These are phyloP conservation scores for Trifolium subterraneum DNA, from an alignment of 306 rosid species.

Conservation along the genomic window DNA sequence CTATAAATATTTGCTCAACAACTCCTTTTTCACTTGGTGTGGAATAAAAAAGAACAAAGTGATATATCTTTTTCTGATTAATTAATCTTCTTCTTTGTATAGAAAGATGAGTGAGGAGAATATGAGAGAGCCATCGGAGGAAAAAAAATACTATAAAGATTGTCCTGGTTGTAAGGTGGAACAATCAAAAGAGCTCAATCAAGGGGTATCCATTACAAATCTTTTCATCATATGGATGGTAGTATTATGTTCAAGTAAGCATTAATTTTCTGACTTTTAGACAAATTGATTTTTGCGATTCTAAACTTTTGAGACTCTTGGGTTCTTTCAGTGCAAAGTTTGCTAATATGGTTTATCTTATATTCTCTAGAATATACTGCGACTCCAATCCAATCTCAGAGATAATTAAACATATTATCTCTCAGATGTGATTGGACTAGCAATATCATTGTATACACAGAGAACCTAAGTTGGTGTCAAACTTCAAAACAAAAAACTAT, in stretches of 20 bases:
- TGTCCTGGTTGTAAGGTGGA: slow-evolving; percentile 82
- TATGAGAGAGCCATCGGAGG: slow-evolving; percentile 48
- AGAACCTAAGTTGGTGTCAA: no score
- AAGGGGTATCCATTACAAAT: slow-evolving; percentile 51
- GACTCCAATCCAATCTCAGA: no score
- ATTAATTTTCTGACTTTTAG: background rate
- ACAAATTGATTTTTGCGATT: background rate
- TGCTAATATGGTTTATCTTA: no score
- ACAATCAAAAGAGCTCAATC: slow-evolving; percentile 43
- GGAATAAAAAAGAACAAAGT: background rate
- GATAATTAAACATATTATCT: no score
- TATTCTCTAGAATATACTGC: no score
- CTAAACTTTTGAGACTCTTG: no score
- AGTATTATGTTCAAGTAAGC: slow-evolving; percentile 58
- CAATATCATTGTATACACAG: no score
- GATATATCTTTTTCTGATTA: background rate
- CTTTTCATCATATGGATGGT: slow-evolving; percentile 53
- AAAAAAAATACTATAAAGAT: slow-evolving; percentile 53
- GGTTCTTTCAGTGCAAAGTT: background rate
- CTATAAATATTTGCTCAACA: background rate
- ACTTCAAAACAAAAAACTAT: no score
- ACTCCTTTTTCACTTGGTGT: background rate
- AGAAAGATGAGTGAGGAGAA: slow-evolving; percentile 49
- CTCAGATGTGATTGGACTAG: no score
- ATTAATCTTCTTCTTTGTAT: background rate